Conservation (phyloP, 2,329 filamentous ascomycete genomes). For the Diplodia corticola region DNA sequence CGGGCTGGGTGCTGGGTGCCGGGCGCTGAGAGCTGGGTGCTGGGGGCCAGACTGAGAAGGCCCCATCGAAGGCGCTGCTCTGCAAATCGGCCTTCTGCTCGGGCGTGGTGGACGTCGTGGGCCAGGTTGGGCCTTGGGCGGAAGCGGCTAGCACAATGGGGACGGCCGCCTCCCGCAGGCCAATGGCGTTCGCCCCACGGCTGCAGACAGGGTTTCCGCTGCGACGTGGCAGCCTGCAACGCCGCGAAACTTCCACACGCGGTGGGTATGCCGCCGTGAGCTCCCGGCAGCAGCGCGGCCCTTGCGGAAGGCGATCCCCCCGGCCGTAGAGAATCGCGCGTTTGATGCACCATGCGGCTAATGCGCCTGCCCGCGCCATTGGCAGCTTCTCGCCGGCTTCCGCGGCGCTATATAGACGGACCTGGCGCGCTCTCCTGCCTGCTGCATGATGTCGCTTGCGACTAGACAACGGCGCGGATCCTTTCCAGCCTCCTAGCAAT, state of each 20-base stretch:
- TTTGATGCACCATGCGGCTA: constrained; percentile 5
- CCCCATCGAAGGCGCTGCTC: neutral
- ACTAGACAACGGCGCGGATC: neutral
- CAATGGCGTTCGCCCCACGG: neutral
- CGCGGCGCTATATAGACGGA: constrained; percentile 20
- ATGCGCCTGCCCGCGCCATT: constrained; percentile 9
- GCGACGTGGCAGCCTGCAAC: neutral
- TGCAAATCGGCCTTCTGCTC: neutral
- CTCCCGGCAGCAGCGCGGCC: neutral
- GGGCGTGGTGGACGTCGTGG: neutral
- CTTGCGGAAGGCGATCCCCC: neutral
- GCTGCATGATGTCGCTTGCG: neutral
- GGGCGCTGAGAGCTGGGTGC: neutral
- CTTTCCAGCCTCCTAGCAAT: constrained; percentile 4
- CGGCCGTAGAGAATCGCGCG: neutral
- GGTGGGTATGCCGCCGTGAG: constrained; percentile 3
- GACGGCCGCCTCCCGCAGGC: neutral
- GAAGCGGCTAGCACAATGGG: neutral
- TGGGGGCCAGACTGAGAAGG: neutral
- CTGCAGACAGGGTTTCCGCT: neutral
- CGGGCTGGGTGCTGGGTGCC: neutral
- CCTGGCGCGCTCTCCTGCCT: neutral
- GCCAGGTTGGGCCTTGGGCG: neutral
- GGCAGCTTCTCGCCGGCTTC: constrained; percentile 1
- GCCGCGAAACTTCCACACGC: neutral